A percentile compares a stretch with the other conserved stretches of the same genome.
Evolutionary conservation across 371 early-diverging fungal species (phyloP).

Genomic region (Mucor saturninus): DNA sequence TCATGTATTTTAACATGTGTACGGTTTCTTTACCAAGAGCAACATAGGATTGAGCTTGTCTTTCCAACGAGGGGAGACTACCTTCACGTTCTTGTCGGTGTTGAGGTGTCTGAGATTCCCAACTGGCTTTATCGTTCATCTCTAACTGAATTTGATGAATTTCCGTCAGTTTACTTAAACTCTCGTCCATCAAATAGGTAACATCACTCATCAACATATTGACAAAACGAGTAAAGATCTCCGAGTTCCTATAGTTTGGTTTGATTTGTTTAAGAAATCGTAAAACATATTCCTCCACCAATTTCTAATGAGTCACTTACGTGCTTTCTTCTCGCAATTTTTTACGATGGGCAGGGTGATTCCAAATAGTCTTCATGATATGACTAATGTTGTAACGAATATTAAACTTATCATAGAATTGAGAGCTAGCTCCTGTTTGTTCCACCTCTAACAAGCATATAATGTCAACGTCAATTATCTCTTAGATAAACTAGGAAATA

Average conservation of each 20-base stretch:
- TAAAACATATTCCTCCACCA: too few relatives aligned
- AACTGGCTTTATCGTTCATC: conserved; percentile 62
- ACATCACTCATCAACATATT: conserved; percentile 96
- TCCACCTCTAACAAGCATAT: conserved; percentile 75
- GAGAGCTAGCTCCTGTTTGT: conserved; percentile 88
- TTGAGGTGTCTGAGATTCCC: conserved; percentile 62
- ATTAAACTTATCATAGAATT: conserved; percentile 98
- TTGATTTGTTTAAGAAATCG: too few relatives aligned
- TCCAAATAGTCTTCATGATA: conserved; percentile 88
- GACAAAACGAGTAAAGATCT: conserved; percentile 87
- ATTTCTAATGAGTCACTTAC: conserved; percentile 33
- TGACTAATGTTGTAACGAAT: conserved; percentile 96
- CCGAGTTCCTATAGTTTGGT: conserved; percentile 47
- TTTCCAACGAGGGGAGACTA: conserved; percentile 71
- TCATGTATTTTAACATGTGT: conserved; percentile 88
- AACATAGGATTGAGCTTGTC: conserved; percentile 87
- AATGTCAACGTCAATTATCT: not conserved
- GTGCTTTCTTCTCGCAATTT: conserved; percentile 63
- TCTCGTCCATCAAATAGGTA: conserved; percentile 93
- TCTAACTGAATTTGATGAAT: conserved; percentile 84
- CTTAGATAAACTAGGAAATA: not conserved
- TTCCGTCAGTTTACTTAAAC: conserved; percentile 83
- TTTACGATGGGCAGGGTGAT: conserved; percentile 66
- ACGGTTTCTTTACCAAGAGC: conserved; percentile 93
- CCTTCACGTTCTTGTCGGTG: conserved; percentile 72